Percentiles rank a stretch among this genome's conserved stretches.
These are phyloP conservation scores for Tubosaeta sp. DNA, from an alignment of 768 basidiomycete genomes.

Conservation along the genomic window DNA sequence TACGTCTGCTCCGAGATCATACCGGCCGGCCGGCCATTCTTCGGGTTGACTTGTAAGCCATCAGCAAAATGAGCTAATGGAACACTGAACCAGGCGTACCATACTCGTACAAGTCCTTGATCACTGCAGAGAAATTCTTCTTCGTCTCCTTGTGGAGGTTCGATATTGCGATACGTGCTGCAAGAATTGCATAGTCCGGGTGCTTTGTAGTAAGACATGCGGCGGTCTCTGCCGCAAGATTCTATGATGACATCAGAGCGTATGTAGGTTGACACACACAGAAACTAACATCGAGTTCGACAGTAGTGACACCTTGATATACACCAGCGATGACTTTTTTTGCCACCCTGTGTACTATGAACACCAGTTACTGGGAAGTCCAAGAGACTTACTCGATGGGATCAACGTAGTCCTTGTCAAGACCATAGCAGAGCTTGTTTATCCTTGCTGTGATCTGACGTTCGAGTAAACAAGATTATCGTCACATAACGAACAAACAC, in stretches of 20 bases:
- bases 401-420: conserved; percentile 88
- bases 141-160: conserved; percentile 99
- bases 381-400: conserved; percentile 65
- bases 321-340: conserved; percentile 93
- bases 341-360: conserved; percentile 53
- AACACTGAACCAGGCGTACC: conserved; percentile 41
- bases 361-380: not conserved
- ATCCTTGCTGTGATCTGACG: conserved; percentile 79
- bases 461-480: conserved; percentile 13
- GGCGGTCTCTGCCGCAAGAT: conserved; percentile 94
- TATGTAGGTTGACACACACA: not conserved
- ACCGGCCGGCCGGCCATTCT: conserved; percentile 79
- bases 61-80: not conserved
- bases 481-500: conserved; percentile 5
- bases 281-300: conserved; percentile 85
- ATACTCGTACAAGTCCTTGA: conserved; percentile 88
- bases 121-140: conserved; percentile 91
- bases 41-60: conserved; percentile 75
- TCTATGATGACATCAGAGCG: conserved; percentile 43
- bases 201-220: conserved; percentile 96
- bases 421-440: conserved; percentile 91
- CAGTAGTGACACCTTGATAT: conserved; percentile 94
- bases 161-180: conserved; percentile 97
- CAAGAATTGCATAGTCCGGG: conserved; percentile 97
- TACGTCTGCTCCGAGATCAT: conserved; percentile 93